Base-by-base conservation (phyloP, 2,329 filamentous ascomycete species). In the Neurospora sp. region DNA sequence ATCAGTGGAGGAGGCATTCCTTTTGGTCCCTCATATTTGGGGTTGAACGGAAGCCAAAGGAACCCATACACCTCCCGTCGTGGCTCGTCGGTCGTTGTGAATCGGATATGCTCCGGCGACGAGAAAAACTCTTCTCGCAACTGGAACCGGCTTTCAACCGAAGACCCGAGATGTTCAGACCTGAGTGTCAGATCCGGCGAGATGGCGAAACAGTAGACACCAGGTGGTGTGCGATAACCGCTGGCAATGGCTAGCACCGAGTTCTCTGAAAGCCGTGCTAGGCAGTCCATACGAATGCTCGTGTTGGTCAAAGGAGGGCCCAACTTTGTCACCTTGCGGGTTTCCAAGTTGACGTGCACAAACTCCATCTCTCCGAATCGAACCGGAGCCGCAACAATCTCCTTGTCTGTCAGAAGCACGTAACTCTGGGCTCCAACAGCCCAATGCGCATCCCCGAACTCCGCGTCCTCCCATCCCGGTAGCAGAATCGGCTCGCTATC, bases 11-110 rank as follows among this genome's bases (percentile, higher is more conserved):
- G 85, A 0, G 80, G 79, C 0, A 77, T 76, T 0, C 76, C 79
- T 0, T 76, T 73, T 0, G 82, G 81, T 0, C 78, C 80, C 0
- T 73, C 69, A 71, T 80, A 87, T 2, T 77, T 71, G 0, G 82
- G 80, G 71, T 86, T 87, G 23, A 79, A 78, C 2, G 85, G 86
- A 28, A 82, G 80, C 78, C 82, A 84, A 42, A 84, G 81, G 71
- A 85, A 84, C 15, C 83, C 83, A 71, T 84, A 76, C 3, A 84
- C 74, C 43, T 77, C 73, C 19, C 81, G 76, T 68, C 71, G 67
- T 10, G 78, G 78, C 0, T 73, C 68, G 1, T 72, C 74, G 39
- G 76, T 76, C 69, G 72, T 69, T 4, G 69, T 70, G 23, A 76
- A 68, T 38, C 67, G 52, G 66, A 75, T 69, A 13, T 72, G 72